Base-by-base conservation (phyloP, 2,329 filamentous ascomycete genomes). In the Nigrospora oryzae region DNA sequence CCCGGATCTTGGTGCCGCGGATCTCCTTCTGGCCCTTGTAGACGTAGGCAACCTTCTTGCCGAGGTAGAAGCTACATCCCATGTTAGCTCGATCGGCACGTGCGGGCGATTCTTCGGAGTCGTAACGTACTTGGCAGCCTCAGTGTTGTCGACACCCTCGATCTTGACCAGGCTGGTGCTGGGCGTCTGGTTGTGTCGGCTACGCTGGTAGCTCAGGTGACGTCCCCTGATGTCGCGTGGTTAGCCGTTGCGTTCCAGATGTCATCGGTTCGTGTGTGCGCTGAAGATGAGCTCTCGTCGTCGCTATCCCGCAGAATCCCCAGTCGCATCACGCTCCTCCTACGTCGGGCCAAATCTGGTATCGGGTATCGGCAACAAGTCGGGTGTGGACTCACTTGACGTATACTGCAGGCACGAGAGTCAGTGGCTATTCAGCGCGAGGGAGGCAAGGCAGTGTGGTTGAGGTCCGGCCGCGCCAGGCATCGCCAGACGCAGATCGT, bases 21-120 rank as follows among this genome's bases (percentile, higher is more conserved):
- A 95, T 81, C 79, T 95, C 89, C 75, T 84, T 90, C 74, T 88
- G 84, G 62, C 84, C 91, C 68, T 90, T 89, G 83, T 97, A 98
- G 74, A 98, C 89, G 74, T 89, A 98, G 70, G 93, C 93, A 70
- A 97, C 83, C 78, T 90, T 90, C 86, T 98, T 98, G 76, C 93
- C 93, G 58, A 89, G 79, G 79, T 98, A 98, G 86, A 96, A 96
- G 75, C 76, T 79, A 59, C 48, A 51, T 41, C 38, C n/a, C 46
- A 49, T 16, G 44, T 58, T 55, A 58, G 52, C 52, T 40, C 40
- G 38, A 28, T 44, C 17, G 33, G 36, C 43, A 40, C 17, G 41
- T 42, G 19, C 40, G 6, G 23, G 23, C 44, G 28, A 17, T 38
- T 28, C 23, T 12, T 33, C 34, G 37, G 46, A 15, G 35, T 36